Base-by-base conservation (phyloP, 805 yeast species). In the Lachancea nothofagi region DNA sequence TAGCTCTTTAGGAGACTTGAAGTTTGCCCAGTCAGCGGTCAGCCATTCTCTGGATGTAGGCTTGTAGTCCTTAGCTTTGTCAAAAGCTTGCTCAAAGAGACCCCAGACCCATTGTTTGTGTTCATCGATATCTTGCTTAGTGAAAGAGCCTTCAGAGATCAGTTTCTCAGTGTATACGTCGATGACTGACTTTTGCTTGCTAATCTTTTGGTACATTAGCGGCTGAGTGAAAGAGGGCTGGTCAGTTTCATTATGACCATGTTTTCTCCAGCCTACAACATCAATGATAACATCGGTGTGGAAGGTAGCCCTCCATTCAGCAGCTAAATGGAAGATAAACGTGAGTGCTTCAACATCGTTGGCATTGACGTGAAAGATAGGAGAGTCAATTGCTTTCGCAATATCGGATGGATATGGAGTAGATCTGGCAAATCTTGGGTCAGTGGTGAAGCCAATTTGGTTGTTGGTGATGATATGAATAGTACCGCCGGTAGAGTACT, bases 201-300 rank as follows among this genome's bases (percentile, higher is more conserved):
- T 88, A 61, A 93, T 85, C 70, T 77, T 77, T 65, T 85, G 71
- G 75, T 93, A 93, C 99, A 93, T 93, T 58, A 88, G 70, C 37
- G 99, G 99, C 70, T 93, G 99, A 33, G 99, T 93, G 77, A 93
- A 93, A 25, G 95, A 73, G 44, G 99, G 99, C 73, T 93, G 99
- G 70, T 93, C 99, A 50, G 97, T 93, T 75, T 93, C 99, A 66
- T 93, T 93, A 75, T 93, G 99, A 64, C 99, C 99, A 65, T 93
- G 78, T 67, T 89, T 90, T 71, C 99, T 81, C 84, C 93, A 93
- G 65, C 98, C 96, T 59, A 93, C 96, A 59, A 93, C 81, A 67
- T 93, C 99, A 58, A 93, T 79, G 57, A 93, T 86, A 43, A 88
- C 97, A 62, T 93, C 98, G 44, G 95, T 75, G 72, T 90, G 90